Evolutionary conservation across 345 rosid genomes (phyloP), one percentile per base, ranked within the genome.

Genomic region (Lagerstroemia speciosa): DNA sequence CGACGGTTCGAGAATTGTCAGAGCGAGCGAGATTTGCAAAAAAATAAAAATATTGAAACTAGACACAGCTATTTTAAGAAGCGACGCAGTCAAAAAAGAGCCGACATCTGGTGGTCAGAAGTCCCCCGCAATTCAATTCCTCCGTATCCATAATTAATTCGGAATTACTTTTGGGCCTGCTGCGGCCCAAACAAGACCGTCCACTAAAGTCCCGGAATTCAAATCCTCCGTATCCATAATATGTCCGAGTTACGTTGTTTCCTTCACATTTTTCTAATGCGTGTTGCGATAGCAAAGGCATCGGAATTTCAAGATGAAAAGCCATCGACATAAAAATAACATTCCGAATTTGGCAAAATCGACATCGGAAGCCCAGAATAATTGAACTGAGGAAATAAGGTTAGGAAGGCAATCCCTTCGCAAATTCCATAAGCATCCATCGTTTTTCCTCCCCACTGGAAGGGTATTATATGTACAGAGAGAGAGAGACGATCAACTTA

Each of bases 321-420:
- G 2, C 14, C 14, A 9, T 14, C 16, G 0, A 41, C 16, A 14
- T 41, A 48, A 48, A n/a, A 2, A 48, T 27, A 6, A 11, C 62
- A 24, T 45, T 10, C 45, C 24, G 38, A 26, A 67, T 22, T 68
- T 67, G 76, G 62, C 43, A 27, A 9, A 76, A 70, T 46, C 70
- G 50, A 27, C 32, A 67, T 67, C 34, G 77, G 75, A 72, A 74
- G 74, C 80, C 80, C 46, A 55, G 50, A 72, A 76, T 37, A 76
- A 81, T 74, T 78, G 62, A 67, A 74, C 74, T 53, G 57, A 55
- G 40, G 43, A 29, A 38, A 33, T 64, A 62, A 48, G 64, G 41
- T 22, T 58, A 69, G 73, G 69, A 30, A 27, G 63, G 33, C 17
- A 58, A 58, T 58, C 63, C 69, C 50, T 46, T 78, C 69, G 74